phyloP scores from a whole-genome alignment of 148 eudicot species.

The Suaeda aralocaspica region DNA sequence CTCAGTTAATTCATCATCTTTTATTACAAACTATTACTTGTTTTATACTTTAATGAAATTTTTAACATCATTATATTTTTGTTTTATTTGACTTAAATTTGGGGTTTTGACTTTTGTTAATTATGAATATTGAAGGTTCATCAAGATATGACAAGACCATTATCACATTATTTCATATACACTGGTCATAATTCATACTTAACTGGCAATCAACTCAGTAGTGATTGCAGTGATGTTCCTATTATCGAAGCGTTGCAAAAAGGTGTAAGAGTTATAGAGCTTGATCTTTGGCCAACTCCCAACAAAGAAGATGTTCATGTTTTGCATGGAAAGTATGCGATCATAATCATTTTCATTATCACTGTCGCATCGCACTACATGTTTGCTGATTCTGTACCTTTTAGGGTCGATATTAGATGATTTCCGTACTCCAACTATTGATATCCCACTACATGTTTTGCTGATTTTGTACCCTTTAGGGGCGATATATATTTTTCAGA shows the following conservation, averaged over 20 bases:
- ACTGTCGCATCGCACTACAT: no score
- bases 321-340: conserved; percentile 62
- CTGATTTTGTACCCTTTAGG: no score
- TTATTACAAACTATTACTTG: background rate
- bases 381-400: background rate
- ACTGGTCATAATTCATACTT: conserved; percentile 79
- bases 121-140: conserved; percentile 45
- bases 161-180: conserved; percentile 73
- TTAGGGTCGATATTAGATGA: background rate
- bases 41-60: no score
- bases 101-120: no score
- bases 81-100: background rate
- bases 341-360: background rate
- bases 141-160: conserved; percentile 61
- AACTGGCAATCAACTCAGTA: conserved; percentile 69
- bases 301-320: conserved; percentile 52
- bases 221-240: conserved; percentile 61
- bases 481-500: no score
- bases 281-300: conserved; percentile 75
- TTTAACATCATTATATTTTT: background rate
- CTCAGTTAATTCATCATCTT: no score
- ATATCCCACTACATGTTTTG: no score
- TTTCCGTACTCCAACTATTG: no score
- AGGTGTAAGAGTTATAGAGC: conserved; percentile 68
- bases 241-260: conserved; percentile 45